A percentile compares a stretch with the other conserved stretches of the same genome.
Conservation (phyloP, 2,329 filamentous ascomycete genomes). For the Cercospora beticola region DNA sequence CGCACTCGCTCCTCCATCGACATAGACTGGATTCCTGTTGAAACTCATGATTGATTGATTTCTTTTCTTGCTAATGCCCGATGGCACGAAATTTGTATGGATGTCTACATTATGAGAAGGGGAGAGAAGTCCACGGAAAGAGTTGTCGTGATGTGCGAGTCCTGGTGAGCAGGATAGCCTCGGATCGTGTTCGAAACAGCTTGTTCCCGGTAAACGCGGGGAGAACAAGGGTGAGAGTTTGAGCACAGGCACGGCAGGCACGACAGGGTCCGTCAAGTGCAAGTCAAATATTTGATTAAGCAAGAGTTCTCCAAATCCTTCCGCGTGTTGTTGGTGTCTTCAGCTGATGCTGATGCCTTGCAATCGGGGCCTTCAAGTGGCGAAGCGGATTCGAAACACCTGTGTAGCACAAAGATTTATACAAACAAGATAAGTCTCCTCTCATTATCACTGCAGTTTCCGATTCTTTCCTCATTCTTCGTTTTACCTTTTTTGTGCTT, state of each 20-base stretch:
- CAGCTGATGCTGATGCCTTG: neutral
- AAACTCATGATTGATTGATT: slow-evolving; percentile 7
- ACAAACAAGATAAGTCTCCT: neutral
- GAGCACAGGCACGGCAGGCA: neutral
- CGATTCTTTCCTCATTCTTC: neutral
- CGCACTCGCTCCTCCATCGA: slow-evolving; percentile 6
- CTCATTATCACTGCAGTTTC: neutral
- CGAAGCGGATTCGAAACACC: neutral
- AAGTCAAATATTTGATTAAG: neutral
- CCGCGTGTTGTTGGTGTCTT: neutral
- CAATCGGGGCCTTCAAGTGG: neutral
- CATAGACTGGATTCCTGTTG: slow-evolving; percentile 8
- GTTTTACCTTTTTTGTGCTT: neutral
- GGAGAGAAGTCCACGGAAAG: neutral
- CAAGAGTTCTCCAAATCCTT: neutral
- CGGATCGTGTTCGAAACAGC: neutral
- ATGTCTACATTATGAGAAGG: neutral
- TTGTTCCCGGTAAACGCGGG: slow-evolving; percentile 3
- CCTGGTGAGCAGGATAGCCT: slow-evolving; percentile 1
- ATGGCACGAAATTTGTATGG: neutral
- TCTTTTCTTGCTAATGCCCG: neutral
- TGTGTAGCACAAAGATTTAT: neutral
- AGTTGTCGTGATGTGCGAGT: slow-evolving; percentile 1
- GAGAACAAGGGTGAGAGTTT: neutral
- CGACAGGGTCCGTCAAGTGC: neutral